Conservation (phyloP, 106 monocot species). For the Allium cepa region DNA sequence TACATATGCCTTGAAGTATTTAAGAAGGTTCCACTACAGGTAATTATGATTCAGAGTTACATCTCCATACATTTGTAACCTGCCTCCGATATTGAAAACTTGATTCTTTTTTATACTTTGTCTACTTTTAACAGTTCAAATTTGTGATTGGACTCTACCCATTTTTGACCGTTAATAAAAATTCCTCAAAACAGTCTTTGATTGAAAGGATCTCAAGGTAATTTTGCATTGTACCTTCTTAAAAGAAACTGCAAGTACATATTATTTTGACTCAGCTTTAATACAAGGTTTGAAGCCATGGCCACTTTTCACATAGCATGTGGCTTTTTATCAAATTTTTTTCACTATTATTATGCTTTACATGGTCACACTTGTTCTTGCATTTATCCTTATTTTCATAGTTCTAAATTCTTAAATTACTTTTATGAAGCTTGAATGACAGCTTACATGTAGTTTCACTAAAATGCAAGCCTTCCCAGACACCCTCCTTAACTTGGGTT, state of each 20-base stretch:
- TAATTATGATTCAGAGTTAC: constrained; percentile 1
- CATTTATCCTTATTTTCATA: too few relatives aligned
- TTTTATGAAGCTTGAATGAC: too few relatives aligned
- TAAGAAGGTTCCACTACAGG: constrained; percentile 57
- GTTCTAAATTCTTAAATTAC: too few relatives aligned
- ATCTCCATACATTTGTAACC: too few relatives aligned
- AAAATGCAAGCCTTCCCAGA: too few relatives aligned
- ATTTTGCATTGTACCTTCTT: background rate
- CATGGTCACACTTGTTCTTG: too few relatives aligned
- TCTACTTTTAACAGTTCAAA: constrained; percentile 38
- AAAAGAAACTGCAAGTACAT: too few relatives aligned
- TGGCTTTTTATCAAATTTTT: background rate
- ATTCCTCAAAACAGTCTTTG: constrained; percentile 45
- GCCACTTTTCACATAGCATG: background rate
- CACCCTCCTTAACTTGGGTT: too few relatives aligned
- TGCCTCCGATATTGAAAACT: background rate
- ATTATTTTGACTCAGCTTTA: background rate
- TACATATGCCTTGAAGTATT: constrained; percentile 78
- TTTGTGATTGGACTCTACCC: constrained; percentile 72
- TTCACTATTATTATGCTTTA: too few relatives aligned
- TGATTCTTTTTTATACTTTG: background rate
- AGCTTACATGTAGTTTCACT: too few relatives aligned
- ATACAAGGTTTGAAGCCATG: background rate
- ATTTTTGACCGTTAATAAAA: constrained; percentile 57
- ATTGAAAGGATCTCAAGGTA: constrained; percentile 68